Evolutionary conservation across 306 rosid species (phyloP), one percentile per base, ranked within the genome.

Genomic region (Albizia julibrissin): DNA sequence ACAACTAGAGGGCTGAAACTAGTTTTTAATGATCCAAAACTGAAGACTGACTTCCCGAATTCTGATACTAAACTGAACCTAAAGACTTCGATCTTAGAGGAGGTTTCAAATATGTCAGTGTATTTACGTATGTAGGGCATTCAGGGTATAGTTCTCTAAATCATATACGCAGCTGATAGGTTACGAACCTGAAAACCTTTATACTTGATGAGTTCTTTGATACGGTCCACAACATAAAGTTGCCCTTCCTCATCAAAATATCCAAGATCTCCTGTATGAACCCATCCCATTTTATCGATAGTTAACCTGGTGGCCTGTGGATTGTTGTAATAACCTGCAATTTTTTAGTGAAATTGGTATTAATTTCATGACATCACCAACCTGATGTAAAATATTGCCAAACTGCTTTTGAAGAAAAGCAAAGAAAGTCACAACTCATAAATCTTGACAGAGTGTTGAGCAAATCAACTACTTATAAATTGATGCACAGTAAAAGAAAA

Each of bases 211-310:
- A 95, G 92, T 85, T 95, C 99, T 85, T 95, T 95, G 74, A 95
- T 89, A 72, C 99, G 90, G 70, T 95, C 99, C 78, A 95, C 98
- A 49, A 93, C 97, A 88, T 59, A 93, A 81, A 95, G 93, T 16
- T 86, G 82, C 42, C 99, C 98, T 1, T 87, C 88, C 79, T 85
- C 97, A 72, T 95, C 92, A 75, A 95, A 87, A 76, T 93, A 95
- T 87, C 99, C 99, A 40, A 95, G 94, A 89, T 95, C 99, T 81
- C 99, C 99, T 0, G 99, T 95, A 86, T 92, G 99, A 49, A 93
- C 91, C 97, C 97, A 95, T 8, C 97, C 97, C 34, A 82, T 80
- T 77, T 85, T 80, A 81, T 93, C 99, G 67, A 89, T 83, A 31
- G 98, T 93, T 81, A 81, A 84, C 68, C 76, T 87, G 76, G 99